Percentiles rank a stretch among this genome's conserved stretches.
Conservation (phyloP, 306 rosid species). For the Erythrophleum fordii region DNA sequence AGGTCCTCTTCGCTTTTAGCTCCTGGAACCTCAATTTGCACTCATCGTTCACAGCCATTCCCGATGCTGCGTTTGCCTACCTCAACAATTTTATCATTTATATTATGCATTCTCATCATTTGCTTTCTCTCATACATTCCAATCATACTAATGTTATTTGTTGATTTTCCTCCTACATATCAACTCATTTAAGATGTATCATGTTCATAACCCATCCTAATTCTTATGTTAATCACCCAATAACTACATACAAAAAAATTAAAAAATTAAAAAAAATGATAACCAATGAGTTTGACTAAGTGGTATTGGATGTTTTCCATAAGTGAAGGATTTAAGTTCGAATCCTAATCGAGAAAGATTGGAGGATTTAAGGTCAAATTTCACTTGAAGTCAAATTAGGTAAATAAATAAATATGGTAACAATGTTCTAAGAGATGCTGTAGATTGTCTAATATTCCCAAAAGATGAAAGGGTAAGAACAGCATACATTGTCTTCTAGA, state of each 20-base stretch:
- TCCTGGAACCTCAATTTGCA: conserved; percentile 82
- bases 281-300: too few relatives aligned
- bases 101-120: too few relatives aligned
- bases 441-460: not conserved
- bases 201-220: not conserved
- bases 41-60: conserved; percentile 87
- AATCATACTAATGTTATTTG: not conserved
- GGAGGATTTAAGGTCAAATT: not conserved
- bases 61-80: conserved; percentile 90
- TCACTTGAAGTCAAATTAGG: not conserved
- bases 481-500: not conserved
- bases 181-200: not conserved
- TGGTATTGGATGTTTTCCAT: too few relatives aligned
- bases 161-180: conserved; percentile 15
- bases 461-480: not conserved
- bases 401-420: not conserved
- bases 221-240: conserved; percentile 1
- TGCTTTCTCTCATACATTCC: not conserved
- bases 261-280: too few relatives aligned
- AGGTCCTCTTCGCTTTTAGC: conserved; percentile 71
- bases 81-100: not conserved
- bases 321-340: not conserved
- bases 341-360: not conserved
- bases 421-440: not conserved
- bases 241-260: not conserved